Conservation (phyloP, 78 protist genomes). For the Pirum gemmata region DNA sequence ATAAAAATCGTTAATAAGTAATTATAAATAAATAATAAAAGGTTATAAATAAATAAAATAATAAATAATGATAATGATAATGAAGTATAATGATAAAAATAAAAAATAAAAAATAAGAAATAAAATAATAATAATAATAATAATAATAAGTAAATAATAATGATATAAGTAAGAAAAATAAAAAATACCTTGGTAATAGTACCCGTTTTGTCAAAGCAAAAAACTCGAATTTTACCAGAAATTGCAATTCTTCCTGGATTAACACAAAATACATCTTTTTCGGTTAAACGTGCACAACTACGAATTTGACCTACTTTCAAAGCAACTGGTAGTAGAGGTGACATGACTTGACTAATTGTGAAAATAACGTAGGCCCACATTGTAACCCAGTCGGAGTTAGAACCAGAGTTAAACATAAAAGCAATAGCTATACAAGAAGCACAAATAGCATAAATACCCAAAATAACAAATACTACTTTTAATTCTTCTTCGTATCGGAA, state of each 20-base stretch:
- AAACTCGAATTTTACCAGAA: conserved; percentile 66
- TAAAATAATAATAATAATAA: too few species aligned
- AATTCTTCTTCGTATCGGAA: not conserved
- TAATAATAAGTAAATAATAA: too few species aligned
- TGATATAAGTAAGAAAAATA: too few species aligned
- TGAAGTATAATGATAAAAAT: too few species aligned
- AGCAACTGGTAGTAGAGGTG: conserved; percentile 75
- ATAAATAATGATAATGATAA: too few species aligned
- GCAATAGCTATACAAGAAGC: not conserved
- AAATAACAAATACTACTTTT: not conserved
- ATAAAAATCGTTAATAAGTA: too few species aligned
- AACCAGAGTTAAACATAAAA: not conserved
- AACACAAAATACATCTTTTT: conserved; percentile 59
- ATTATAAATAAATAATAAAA: too few species aligned
- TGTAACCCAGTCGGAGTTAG: conserved; percentile 13
- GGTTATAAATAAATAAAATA: too few species aligned
- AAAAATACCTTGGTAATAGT: conserved; percentile 77
- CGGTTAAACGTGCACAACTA: conserved; percentile 55
- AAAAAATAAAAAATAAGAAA: too few species aligned
- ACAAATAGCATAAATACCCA: not conserved
- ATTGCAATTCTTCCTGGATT: conserved; percentile 57
- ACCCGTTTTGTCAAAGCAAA: conserved; percentile 87
- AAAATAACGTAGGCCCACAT: conserved; percentile 67
- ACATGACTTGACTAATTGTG: conserved; percentile 66
- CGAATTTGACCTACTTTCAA: conserved; percentile 68